Conservation (phyloP, 306 rosid genomes). For the Vigna unguiculata region DNA sequence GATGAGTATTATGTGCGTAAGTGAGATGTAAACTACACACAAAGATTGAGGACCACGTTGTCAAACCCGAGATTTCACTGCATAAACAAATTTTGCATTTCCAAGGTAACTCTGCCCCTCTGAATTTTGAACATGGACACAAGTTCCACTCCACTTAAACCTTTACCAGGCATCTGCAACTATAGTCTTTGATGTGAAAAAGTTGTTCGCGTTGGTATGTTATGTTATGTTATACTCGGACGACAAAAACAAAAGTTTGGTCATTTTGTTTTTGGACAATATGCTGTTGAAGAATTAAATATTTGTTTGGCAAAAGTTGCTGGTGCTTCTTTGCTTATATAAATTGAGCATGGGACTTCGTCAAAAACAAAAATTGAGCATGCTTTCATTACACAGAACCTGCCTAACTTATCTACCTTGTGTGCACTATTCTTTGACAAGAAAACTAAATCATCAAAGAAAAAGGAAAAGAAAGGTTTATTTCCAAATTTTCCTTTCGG, state of each 20-base stretch:
- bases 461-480: conserved; percentile 36
- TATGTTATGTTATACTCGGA: neutral
- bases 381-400: conserved; percentile 50
- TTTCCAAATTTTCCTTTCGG: conserved; percentile 55
- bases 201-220: neutral
- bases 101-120: conserved; percentile 39
- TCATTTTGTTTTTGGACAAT: conserved; percentile 12
- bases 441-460: conserved; percentile 45
- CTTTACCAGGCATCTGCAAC: conserved; percentile 26
- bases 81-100: conserved; percentile 36
- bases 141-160: conserved; percentile 32
- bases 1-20: conserved; percentile 6
- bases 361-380: conserved; percentile 52
- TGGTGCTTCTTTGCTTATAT: conserved; percentile 39
- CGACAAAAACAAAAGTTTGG: conserved; percentile 10
- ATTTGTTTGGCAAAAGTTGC: conserved; percentile 33
- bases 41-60: conserved; percentile 31
- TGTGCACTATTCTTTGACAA: conserved; percentile 62
- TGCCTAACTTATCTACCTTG: conserved; percentile 56
- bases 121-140: conserved; percentile 37
- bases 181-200: conserved; percentile 30
- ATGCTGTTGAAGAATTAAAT: conserved; percentile 16
- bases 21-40: conserved; percentile 29
- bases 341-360: conserved; percentile 56
- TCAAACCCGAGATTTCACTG: conserved; percentile 34